A percentile compares a stretch with the other conserved stretches of the same genome.
phyloP scores from a whole-genome alignment of 2,329 filamentous ascomycete species.

The Xylariomycetidae sp. region DNA sequence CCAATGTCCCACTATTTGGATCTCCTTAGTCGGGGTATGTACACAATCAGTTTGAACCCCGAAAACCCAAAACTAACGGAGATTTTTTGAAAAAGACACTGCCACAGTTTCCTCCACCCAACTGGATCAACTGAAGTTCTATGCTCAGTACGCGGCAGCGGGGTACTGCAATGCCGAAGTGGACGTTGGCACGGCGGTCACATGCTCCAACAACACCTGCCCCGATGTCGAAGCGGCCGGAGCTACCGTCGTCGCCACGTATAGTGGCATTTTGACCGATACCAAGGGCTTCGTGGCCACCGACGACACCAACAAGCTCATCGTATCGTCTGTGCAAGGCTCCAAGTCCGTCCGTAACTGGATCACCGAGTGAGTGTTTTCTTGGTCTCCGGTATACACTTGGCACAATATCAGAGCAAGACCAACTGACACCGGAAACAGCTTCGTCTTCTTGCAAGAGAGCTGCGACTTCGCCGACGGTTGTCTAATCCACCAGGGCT shows the following conservation, averaged over 20 bases:
- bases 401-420: not conserved
- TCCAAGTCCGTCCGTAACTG: conserved; percentile 54
- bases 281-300: conserved; percentile 45
- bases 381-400: too few relatives aligned
- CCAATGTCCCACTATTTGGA: too few relatives aligned
- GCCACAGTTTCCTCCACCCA: conserved; percentile 24
- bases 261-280: conserved; percentile 36
- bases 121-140: conserved; percentile 38
- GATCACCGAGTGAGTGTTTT: conserved; percentile 41
- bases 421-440: conserved; percentile 10
- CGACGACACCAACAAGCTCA: conserved; percentile 42
- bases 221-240: conserved; percentile 35
- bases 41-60: too few relatives aligned
- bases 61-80: not conserved
- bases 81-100: conserved; percentile 4
- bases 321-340: conserved; percentile 57
- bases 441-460: conserved; percentile 34
- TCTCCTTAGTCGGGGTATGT: too few relatives aligned
- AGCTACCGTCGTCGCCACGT: conserved; percentile 37
- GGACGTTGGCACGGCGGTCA: conserved; percentile 31
- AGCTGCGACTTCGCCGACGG: conserved; percentile 31
- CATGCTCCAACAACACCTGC: conserved; percentile 39
- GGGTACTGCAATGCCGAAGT: conserved; percentile 47
- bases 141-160: conserved; percentile 44
- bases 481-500: conserved; percentile 53